Conservation (phyloP, 208 protist genomes). For the Wallacemonas sp. region DNA sequence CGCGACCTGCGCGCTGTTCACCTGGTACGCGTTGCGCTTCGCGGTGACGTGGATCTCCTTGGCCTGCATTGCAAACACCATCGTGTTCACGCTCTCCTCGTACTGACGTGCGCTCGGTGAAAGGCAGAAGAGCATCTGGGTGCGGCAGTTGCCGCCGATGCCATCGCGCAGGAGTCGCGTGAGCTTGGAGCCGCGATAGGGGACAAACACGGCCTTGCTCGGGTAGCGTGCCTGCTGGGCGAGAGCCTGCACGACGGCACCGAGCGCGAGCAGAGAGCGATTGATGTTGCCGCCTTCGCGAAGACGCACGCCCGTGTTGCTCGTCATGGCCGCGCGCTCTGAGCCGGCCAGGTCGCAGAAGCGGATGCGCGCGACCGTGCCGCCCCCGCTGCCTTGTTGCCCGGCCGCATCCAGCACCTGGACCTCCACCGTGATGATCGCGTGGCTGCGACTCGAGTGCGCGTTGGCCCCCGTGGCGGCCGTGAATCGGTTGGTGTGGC, state of each 20-base stretch:
- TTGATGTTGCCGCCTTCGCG: conserved; percentile 95
- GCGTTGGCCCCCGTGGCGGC: conserved; percentile 78
- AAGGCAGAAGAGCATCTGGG: conserved; percentile 80
- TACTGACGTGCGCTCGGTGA: conserved; percentile 59
- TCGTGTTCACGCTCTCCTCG: conserved; percentile 84
- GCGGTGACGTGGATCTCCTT: conserved; percentile 73
- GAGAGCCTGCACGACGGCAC: conserved; percentile 92
- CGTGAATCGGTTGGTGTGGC: conserved; percentile 73
- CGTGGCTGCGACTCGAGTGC: conserved; percentile 89
- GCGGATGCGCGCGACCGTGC: conserved; percentile 78
- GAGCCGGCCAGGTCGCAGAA: conserved; percentile 91
- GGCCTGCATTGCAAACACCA: conserved; percentile 87
- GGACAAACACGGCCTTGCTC: conserved; percentile 49
- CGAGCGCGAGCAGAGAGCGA: conserved; percentile 91
- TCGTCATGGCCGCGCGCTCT: conserved; percentile 83
- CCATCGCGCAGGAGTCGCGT: conserved; percentile 78
- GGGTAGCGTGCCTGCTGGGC: conserved; percentile 41
- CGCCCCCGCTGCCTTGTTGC: conserved; percentile 12
- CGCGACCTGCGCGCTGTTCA: conserved; percentile 54
- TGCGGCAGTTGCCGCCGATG: conserved; percentile 83
- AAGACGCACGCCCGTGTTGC: conserved; percentile 79
- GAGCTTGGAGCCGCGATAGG: conserved; percentile 84
- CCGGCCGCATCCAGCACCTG: conserved; percentile 39
- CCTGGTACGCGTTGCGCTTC: conserved; percentile 66
- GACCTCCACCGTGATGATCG: conserved; percentile 87